Conservation (phyloP, 805 yeast species). For the Blastobotrys robertii region DNA sequence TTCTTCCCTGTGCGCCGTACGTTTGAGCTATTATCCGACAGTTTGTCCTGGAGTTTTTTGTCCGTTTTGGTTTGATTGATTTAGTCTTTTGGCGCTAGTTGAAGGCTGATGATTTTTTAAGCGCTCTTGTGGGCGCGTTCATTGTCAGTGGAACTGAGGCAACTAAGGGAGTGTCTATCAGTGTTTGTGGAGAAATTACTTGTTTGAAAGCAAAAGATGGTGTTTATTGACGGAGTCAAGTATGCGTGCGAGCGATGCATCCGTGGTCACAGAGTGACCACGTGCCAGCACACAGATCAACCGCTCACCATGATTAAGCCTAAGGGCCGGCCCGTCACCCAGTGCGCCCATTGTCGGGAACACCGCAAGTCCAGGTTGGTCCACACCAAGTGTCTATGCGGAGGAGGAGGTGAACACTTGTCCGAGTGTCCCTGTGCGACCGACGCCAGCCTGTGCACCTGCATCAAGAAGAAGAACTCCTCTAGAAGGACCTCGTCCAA, state of each 20-base stretch:
- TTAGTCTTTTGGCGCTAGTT: too few species aligned
- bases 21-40: too few species aligned
- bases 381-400: constrained; percentile 29
- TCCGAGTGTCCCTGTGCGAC: constrained; percentile 16
- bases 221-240: constrained; percentile 81
- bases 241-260: constrained; percentile 96
- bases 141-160: too few species aligned
- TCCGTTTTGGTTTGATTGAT: too few species aligned
- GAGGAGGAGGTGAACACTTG: constrained; percentile 10
- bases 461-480: constrained; percentile 12
- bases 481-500: constrained; percentile 3
- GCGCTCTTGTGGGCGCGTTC: too few species aligned
- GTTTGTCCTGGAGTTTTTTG: too few species aligned
- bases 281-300: constrained; percentile 87
- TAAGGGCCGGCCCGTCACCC: constrained; percentile 92
- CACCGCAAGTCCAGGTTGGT: constrained; percentile 17
- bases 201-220: constrained; percentile 41
- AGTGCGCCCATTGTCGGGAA: constrained; percentile 63
- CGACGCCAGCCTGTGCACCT: constrained; percentile 15
- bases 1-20: too few species aligned
- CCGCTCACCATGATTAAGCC: constrained; percentile 90
- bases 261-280: constrained; percentile 91
- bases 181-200: background rate
- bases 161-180: too few species aligned
- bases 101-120: too few species aligned